These are phyloP conservation scores for Backusella westeae DNA, from an alignment of 192 early-diverging fungal genomes.

Conservation along the genomic window DNA sequence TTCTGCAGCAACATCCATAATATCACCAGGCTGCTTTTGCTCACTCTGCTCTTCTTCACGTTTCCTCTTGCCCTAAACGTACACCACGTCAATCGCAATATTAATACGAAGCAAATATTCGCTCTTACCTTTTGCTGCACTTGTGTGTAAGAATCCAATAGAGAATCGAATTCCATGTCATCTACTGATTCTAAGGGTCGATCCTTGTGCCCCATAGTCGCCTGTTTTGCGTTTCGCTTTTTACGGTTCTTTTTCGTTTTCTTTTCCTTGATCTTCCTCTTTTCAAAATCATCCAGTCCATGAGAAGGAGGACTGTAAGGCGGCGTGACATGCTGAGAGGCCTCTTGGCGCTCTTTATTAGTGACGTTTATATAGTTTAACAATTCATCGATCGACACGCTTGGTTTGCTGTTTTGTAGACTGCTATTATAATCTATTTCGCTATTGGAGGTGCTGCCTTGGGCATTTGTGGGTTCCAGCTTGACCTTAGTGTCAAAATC, in stretches of 20 bases:
- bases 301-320: background rate
- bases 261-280: background rate
- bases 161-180: background rate
- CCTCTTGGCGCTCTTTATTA: background rate
- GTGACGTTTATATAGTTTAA: background rate
- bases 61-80: background rate
- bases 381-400: background rate
- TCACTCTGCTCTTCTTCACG: background rate
- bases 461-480: no score
- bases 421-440: no score
- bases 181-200: background rate
- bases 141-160: background rate
- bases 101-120: background rate
- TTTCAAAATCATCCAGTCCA: background rate
- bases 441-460: no score
- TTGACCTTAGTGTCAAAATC: no score
- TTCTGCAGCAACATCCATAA: background rate
- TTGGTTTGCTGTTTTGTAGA: background rate
- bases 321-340: background rate
- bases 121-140: background rate
- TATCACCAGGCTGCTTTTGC: background rate
- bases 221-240: background rate
- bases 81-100: background rate
- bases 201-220: background rate
- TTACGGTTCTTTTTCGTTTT: background rate